phyloP scores from a whole-genome alignment of 139 green algal genomes.

The Closterium sp. region DNA sequence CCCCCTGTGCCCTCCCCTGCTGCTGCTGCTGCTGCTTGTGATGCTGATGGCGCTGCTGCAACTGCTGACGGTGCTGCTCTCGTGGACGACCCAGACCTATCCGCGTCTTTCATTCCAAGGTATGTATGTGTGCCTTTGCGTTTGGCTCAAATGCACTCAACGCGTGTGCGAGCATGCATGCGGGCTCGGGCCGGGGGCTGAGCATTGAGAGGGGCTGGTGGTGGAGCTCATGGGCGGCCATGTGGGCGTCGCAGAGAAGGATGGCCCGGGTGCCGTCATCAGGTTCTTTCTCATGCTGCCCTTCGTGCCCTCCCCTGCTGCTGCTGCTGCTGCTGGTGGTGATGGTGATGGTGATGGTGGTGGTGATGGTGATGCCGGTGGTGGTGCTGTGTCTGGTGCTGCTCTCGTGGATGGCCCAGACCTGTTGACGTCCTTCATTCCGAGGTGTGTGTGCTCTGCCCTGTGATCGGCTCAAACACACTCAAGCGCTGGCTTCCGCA shows the following conservation, averaged over 20 bases:
- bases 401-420: background rate
- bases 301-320: background rate
- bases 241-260: slow-evolving; percentile 35
- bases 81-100: background rate
- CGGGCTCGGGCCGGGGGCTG: slow-evolving; percentile 43
- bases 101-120: background rate
- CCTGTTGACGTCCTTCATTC: background rate
- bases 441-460: background rate
- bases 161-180: slow-evolving; percentile 36
- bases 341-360: too few species aligned
- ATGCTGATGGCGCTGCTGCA: background rate
- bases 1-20: background rate
- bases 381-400: background rate
- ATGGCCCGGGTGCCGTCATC: slow-evolving; percentile 38
- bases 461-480: too few species aligned
- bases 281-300: slow-evolving; percentile 16
- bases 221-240: slow-evolving; percentile 50
- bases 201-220: slow-evolving; percentile 36
- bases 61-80: background rate
- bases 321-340: background rate
- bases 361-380: background rate
- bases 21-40: background rate
- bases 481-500: too few species aligned
- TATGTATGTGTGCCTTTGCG: too few species aligned
- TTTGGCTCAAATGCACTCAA: too few species aligned